Evolutionary conservation across 306 rosid species (phyloP), one percentile per base, ranked within the genome.

Genomic region (Inga laurina): DNA sequence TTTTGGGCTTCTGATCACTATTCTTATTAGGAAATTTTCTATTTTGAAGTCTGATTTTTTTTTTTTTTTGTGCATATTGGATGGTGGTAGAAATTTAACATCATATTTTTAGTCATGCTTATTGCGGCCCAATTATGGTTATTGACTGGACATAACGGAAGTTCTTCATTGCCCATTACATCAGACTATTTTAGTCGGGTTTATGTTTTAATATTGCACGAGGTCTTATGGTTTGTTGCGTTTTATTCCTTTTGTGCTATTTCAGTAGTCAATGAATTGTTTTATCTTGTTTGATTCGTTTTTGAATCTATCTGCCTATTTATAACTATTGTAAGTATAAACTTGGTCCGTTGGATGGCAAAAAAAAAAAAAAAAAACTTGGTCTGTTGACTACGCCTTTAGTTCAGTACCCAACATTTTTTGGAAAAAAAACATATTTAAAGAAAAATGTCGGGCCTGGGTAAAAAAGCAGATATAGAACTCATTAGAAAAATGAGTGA

Each of bases 1-100:
- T 89, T 68, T 85, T 96, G 77, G 94, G 91, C 80, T 96, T 86
- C 81, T 94, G 87, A 92, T 30, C 13, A 45, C 39, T 73, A 48
- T 19, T 46, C 72, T 74, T 74, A 37, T 30, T 21, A 66, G 70
- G 62, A 77, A 74, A 45, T 77, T 61, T 43, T 61, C 62, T 62
- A 51, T 79, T 79, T 64, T 72, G 74, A 81, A 84, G 13, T 79
- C 71, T 39, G 27, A 27, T 27, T 27, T 27, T 27, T 27, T 27
- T 27, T 27, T 27, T 27, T 27, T 27, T 27, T 0, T 27, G 30
- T 27, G 30, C 30, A 27, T 27, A 27, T 27, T 27, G 30, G 30
- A 27, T 27, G 30, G 30, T 27, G 30, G 30, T 27, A 27, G 30
- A 27, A 27, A 27, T 32, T 32, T 32, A 32, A 32, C 34, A 32